Base-by-base conservation (phyloP, 2,329 filamentous ascomycete genomes). In the Cladophialophora exuberans region DNA sequence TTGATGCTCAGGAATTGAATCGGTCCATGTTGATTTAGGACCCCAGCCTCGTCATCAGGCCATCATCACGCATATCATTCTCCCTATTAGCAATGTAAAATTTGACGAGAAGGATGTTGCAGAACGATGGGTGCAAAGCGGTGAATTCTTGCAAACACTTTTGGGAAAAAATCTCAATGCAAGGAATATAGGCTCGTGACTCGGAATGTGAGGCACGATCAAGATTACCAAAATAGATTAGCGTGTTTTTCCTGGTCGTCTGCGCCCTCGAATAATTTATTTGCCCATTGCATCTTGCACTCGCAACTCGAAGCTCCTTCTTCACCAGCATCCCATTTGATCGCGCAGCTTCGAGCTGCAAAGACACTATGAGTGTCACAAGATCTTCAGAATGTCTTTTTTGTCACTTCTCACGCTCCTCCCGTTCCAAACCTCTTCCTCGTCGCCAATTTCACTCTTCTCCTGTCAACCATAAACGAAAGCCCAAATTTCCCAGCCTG, bases 301-400 rank as follows among this genome's bases (percentile, higher is more conserved):
- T 44, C 23, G 20, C n/a, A n/a, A n/a, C n/a, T n/a, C n/a, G n/a
- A n/a, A n/a, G n/a, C n/a, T n/a, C 25, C 44, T 28, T 39, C 33
- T 28, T 25, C 26, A n/a, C 31, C 30, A n/a, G 18, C 15, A 9
- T 10, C 28, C 44, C 18, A 23, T n/a, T 36, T 22, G 15, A 22
- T 47, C 18, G 47, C 17, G 45, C 53, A 43, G 57, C 50, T 18
- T 35, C 31, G 47, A 50, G 54, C 53, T 54, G 50, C 41, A 35
- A 13, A 15, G 48, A 23, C 66, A 72, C 46, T 52, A 81, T 81
- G 79, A 80, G 73, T 66, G 66, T 78, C 69, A 68, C 73, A 65
- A 72, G 75, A 43, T 73, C 77, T 30, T 72, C 75, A 60, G 72
- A 74, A 72, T 81, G 78, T 67, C 69, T 81, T 49, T 75, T 81